Percentiles rank a stretch among this genome's conserved stretches.
Conservation (phyloP, 106 monocot genomes). For the Dendrobium catenatum region DNA sequence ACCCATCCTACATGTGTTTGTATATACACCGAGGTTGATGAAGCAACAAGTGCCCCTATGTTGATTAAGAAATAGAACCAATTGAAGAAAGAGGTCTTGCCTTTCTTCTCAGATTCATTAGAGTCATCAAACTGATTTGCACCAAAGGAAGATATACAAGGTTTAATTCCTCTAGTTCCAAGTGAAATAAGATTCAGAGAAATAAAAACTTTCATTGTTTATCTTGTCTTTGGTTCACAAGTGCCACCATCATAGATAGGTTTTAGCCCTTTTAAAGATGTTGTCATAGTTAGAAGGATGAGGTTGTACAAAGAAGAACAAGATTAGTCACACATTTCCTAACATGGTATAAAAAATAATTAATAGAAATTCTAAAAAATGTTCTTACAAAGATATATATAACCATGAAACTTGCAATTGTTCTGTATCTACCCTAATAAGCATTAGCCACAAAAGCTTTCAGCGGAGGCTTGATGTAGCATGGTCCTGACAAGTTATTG, state of each 20-base stretch:
- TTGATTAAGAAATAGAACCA: too few species aligned
- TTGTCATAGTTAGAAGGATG: constrained; percentile 24
- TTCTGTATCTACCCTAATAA: constrained; percentile 31
- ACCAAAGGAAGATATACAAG: too few species aligned
- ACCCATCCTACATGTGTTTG: too few species aligned
- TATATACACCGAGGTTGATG: too few species aligned
- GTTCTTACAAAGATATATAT: constrained; percentile 23
- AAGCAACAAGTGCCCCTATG: too few species aligned
- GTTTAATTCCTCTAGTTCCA: too few species aligned
- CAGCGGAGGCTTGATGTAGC: constrained; percentile 36
- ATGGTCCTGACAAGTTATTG: constrained; percentile 44
- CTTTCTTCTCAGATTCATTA: too few species aligned
- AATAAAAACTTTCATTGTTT: constrained; percentile 9
- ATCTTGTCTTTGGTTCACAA: constrained; percentile 28
- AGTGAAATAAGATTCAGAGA: too few species aligned
- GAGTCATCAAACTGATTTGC: too few species aligned
- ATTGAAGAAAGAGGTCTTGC: too few species aligned
- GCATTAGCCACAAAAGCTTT: constrained; percentile 42
- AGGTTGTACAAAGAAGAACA: constrained; percentile 8
- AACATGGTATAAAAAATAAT: neutral
- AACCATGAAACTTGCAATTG: constrained; percentile 30
- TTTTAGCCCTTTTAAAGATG: constrained; percentile 28
- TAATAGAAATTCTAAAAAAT: too few species aligned
- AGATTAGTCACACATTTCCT: neutral
- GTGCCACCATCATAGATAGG: constrained; percentile 15